Evolutionary conservation across 257 asterid genomes (phyloP), one percentile per base, ranked within the genome.

Genomic region (Misopates orontium): DNA sequence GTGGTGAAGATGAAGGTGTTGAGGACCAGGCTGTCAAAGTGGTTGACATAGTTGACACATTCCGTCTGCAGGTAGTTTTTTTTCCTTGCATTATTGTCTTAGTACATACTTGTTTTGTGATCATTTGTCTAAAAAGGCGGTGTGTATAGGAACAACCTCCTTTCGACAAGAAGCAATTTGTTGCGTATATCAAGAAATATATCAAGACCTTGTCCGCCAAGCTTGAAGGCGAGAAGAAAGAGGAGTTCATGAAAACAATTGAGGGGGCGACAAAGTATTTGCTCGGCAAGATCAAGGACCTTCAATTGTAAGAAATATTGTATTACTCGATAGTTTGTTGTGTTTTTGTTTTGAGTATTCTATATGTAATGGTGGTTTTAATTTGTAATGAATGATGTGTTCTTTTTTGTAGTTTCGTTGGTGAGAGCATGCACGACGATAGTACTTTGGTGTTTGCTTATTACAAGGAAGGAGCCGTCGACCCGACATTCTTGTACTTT

Each of bases 11-110:
- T 66, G 98, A 91, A 76, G 91, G 95, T 13, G 88, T 79, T 31
- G 95, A 88, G 60, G 98, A 91, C 63, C 79, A 76, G 61, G 60
- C 80, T 1, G 64, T 52, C 31, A 91, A 84, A 73, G 95, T 88
- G 3, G 96, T 88, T 0, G 97, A 91, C 77, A 86, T 91, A 57
- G 89, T 84, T 19, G 98, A 91, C 87, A 91, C 98, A 0, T 91
- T 91, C 60, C 83, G 95, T 51, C 95, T 88, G 28, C 98, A 91
- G 96, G 97, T 88, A 36, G 8, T 1, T 36, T 4, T 36, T 9
- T 4, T 4, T 60, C 52, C 21, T 16, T 17, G 5, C 15, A 1
- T 57, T 28, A 2, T 28, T 2, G 7, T 28, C 36, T 7, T 28
- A 28, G 4, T 28, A 28, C 4, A 28, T 28, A 28, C 36, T 28